Evolutionary conservation across 768 basidiomycete genomes (phyloP).

Genomic region (Cyathus striatus): DNA sequence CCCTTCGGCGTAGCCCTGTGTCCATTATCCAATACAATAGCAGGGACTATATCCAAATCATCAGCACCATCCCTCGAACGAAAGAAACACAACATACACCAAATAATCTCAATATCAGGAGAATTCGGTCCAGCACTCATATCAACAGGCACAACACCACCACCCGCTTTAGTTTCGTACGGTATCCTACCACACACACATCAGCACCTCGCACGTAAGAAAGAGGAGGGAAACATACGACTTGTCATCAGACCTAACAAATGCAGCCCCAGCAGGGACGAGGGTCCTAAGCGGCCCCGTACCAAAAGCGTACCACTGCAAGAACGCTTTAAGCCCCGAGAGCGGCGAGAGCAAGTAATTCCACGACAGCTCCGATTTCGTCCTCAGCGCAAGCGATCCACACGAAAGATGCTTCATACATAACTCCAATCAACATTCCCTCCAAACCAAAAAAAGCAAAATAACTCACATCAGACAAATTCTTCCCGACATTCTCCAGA

Average conservation of each 20-base stretch:
- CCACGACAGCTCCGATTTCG: background rate
- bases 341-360: background rate
- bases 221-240: background rate
- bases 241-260: background rate
- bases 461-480: background rate
- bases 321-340: background rate
- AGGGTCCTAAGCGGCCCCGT: background rate
- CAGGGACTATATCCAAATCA: background rate
- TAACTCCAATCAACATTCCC: background rate
- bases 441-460: background rate
- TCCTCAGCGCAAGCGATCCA: background rate
- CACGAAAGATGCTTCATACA: background rate
- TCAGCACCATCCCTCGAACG: background rate
- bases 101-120: background rate
- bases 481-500: background rate
- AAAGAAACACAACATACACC: background rate
- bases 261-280: background rate
- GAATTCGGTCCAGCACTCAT: background rate
- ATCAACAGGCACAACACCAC: background rate
- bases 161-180: background rate
- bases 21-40: background rate
- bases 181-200: background rate
- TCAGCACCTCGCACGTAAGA: background rate
- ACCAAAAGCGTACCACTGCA: background rate
- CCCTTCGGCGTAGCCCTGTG: background rate